These are phyloP conservation scores for Exophiala lecanii-corni DNA, from an alignment of 2,329 filamentous ascomycete genomes.

Conservation along the genomic window DNA sequence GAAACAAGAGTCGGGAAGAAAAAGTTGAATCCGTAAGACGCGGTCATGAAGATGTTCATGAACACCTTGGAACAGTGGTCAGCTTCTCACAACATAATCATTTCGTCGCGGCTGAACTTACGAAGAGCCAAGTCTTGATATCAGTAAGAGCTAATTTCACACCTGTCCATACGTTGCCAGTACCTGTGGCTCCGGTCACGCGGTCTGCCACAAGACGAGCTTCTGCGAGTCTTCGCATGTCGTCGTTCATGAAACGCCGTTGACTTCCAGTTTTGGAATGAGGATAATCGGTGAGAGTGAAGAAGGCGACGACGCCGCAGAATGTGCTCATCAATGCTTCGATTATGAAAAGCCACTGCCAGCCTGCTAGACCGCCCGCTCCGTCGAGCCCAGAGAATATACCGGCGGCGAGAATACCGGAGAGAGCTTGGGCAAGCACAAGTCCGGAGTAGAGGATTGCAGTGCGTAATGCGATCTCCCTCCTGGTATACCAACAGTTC, in stretches of 20 bases:
- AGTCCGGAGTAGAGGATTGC: conserved; percentile 48
- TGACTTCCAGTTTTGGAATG: not conserved
- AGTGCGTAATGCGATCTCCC: conserved; percentile 50
- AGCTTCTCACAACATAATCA: no score
- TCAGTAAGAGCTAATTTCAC: conserved; percentile 24
- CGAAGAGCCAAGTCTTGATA: conserved; percentile 40
- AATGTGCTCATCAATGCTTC: conserved; percentile 8
- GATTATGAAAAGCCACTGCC: conserved; percentile 24
- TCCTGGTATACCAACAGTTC: conserved; percentile 60
- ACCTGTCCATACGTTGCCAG: conserved; percentile 5
- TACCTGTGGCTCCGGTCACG: conserved; percentile 33
- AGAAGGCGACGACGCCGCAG: conserved; percentile 5
- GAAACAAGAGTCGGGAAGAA: conserved; percentile 25
- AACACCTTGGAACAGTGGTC: conserved; percentile 15
- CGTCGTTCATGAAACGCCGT: conserved; percentile 17
- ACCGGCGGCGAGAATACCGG: conserved; percentile 44
- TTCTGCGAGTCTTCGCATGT: conserved; percentile 39
- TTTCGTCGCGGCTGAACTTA: no score
- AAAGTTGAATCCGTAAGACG: conserved; percentile 9
- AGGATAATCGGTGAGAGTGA: conserved; percentile 13
- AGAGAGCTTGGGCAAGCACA: conserved; percentile 44
- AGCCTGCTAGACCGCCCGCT: conserved; percentile 37
- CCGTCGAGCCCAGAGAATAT: conserved; percentile 36
- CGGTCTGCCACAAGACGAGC: conserved; percentile 42
- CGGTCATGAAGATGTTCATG: not conserved